Conservation (phyloP, 805 yeast species). For the Yarrowia deformans region DNA sequence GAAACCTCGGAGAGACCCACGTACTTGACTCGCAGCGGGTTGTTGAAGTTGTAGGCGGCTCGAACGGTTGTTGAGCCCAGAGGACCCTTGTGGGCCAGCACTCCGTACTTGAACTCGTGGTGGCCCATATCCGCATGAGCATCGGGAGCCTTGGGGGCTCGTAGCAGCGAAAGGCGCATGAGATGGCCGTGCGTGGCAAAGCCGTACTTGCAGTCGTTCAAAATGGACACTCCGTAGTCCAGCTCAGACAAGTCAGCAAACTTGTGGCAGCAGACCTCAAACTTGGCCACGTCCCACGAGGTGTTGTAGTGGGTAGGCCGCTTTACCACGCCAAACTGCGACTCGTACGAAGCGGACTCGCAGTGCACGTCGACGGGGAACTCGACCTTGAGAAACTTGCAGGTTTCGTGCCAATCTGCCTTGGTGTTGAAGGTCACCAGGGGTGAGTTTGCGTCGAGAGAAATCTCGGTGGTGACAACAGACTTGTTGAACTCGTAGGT, state of each 20-base stretch:
- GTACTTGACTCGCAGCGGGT: conserved; percentile 50
- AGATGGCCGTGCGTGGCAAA: conserved; percentile 91
- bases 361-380: conserved; percentile 85
- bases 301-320: conserved; percentile 96
- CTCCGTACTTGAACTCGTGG: conserved; percentile 82
- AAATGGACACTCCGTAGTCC: conserved; percentile 82
- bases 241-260: conserved; percentile 90
- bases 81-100: conserved; percentile 80
- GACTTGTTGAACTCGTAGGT: conserved; percentile 68
- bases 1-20: conserved; percentile 40
- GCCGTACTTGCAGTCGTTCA: conserved; percentile 90
- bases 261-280: conserved; percentile 93
- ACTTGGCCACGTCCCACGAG: conserved; percentile 94
- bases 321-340: conserved; percentile 89
- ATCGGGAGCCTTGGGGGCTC: conserved; percentile 96
- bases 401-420: conserved; percentile 87
- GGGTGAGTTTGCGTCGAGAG: conserved; percentile 63
- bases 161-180: conserved; percentile 82
- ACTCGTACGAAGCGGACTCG: conserved; percentile 86
- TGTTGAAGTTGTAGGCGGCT: conserved; percentile 82
- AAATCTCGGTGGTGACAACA: conserved; percentile 69
- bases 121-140: conserved; percentile 92
- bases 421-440: conserved; percentile 57
- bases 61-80: conserved; percentile 70
- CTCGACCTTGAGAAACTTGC: conserved; percentile 90